Conservation (phyloP, 2,329 filamentous ascomycete genomes). For the Huntiella bhutanensis region DNA sequence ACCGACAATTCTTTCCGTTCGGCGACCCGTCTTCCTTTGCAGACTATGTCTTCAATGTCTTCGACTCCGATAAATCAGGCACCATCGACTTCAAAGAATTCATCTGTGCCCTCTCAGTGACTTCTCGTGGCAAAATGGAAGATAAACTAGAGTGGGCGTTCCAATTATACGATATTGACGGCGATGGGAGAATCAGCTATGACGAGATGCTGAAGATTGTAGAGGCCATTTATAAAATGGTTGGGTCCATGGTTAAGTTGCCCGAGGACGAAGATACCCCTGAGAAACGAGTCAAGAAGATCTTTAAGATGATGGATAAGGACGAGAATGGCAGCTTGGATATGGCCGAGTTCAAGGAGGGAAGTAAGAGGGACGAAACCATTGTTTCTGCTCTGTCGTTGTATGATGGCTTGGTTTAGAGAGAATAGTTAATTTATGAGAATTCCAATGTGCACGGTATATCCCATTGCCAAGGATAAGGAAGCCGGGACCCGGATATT, state of each 20-base stretch:
- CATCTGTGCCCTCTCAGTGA: conserved; percentile 93
- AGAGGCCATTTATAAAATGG: conserved; percentile 99
- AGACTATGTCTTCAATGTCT: conserved; percentile 98
- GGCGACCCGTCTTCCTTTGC: conserved; percentile 94
- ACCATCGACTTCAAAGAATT: conserved; percentile 99
- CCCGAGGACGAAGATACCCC: conserved; percentile 98
- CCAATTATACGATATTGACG: conserved; percentile 97
- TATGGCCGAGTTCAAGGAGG: conserved; percentile 97
- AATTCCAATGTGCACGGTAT: conserved; percentile 64
- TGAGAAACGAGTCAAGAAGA: conserved; percentile 94
- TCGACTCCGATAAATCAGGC: conserved; percentile 91
- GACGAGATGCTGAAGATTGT: conserved; percentile 98
- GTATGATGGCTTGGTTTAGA: conserved; percentile 81
- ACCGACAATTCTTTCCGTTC: conserved; percentile 98
- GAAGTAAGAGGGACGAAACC: conserved; percentile 94
- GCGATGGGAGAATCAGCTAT: conserved; percentile 96
- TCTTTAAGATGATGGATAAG: conserved; percentile 99
- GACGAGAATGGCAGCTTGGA: conserved; percentile 95
- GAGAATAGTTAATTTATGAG: conserved; percentile 21
- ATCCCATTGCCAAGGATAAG: conserved; percentile 48
- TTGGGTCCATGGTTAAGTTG: conserved; percentile 97
- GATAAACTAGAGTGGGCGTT: conserved; percentile 99
- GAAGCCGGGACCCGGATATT: conserved; percentile 40
- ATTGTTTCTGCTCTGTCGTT: conserved; percentile 93
- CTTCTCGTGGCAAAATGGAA: conserved; percentile 94